Percentiles rank a stretch among this genome's conserved stretches.
Conservation (phyloP, 176 grass and related monocot species). For the Oropetium thomaeum region DNA sequence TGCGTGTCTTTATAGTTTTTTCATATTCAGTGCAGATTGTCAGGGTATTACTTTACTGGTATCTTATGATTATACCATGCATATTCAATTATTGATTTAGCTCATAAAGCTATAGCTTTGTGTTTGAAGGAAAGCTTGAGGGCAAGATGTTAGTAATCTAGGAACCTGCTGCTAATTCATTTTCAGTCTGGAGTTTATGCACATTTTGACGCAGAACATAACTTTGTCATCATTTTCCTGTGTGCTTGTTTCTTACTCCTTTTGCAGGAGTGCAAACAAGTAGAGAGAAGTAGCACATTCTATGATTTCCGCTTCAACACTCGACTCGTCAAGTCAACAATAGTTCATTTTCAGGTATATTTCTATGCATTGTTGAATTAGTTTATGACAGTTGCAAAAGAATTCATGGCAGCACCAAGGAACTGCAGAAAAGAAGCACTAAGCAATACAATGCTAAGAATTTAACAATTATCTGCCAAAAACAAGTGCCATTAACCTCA, state of each 20-base stretch:
- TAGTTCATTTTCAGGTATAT: conserved; percentile 88
- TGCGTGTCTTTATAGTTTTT: neutral
- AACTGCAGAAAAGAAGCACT: no score
- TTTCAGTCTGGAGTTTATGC: neutral
- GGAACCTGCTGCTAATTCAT: neutral
- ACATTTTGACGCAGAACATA: neutral
- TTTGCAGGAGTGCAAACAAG: conserved; percentile 62
- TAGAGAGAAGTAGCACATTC: conserved; percentile 40
- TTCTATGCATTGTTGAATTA: conserved; percentile 8
- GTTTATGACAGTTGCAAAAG: neutral
- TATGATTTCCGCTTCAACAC: conserved; percentile 87
- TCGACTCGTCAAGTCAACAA: conserved; percentile 60
- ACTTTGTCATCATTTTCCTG: neutral
- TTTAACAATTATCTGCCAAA: neutral
- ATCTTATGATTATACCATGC: neutral
- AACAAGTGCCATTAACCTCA: neutral
- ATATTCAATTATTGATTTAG: neutral
- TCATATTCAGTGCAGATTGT: neutral
- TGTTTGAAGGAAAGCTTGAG: neutral
- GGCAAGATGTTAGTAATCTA: neutral
- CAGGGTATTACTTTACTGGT: neutral
- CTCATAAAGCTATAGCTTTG: neutral
- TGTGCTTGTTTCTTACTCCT: neutral
- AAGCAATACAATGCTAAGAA: neutral
- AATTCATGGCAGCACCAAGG: neutral